Evolutionary conservation across 2,329 filamentous ascomycete species (phyloP).

Genomic region (Bipolaris oryzae): DNA sequence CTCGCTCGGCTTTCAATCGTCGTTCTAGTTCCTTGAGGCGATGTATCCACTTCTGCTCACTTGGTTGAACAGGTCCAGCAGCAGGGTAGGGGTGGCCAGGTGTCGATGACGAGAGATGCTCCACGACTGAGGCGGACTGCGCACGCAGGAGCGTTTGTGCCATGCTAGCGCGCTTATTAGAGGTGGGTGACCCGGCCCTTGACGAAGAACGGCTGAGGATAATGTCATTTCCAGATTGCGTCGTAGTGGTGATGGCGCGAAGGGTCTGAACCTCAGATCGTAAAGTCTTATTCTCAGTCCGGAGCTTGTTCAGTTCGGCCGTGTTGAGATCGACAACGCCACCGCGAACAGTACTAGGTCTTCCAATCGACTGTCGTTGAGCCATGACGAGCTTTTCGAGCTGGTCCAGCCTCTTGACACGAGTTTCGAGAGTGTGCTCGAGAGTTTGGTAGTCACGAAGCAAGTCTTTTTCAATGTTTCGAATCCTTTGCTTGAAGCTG

Average conservation of each 20-base stretch:
- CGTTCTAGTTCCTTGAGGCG: conserved; percentile 85
- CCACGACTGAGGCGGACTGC: conserved; percentile 59
- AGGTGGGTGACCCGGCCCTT: conserved; percentile 36
- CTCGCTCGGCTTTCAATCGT: conserved; percentile 86
- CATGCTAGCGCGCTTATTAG: conserved; percentile 52
- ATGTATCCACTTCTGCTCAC: conserved; percentile 81
- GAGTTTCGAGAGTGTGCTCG: conserved; percentile 78
- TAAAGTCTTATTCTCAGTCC: conserved; percentile 64
- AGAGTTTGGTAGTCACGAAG: conserved; percentile 88
- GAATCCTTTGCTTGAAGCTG: conserved; percentile 79
- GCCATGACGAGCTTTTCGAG: conserved; percentile 74
- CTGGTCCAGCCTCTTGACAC: conserved; percentile 84
- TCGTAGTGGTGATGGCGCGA: conserved; percentile 48
- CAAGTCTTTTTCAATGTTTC: conserved; percentile 85
- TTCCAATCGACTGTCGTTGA: conserved; percentile 46
- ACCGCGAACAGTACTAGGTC: conserved; percentile 48
- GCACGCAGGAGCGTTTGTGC: conserved; percentile 62
- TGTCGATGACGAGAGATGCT: conserved; percentile 45
- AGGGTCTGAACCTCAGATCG: conserved; percentile 71
- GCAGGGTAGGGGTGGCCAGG: conserved; percentile 42
- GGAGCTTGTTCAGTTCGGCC: conserved; percentile 64
- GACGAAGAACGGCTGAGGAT: conserved; percentile 36
- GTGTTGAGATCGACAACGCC: conserved; percentile 48
- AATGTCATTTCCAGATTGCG: conserved; percentile 29
- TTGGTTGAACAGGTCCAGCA: conserved; percentile 51